Base-by-base conservation (phyloP, 2,329 filamentous ascomycete species). In the Cladophialophora chaetospira region DNA sequence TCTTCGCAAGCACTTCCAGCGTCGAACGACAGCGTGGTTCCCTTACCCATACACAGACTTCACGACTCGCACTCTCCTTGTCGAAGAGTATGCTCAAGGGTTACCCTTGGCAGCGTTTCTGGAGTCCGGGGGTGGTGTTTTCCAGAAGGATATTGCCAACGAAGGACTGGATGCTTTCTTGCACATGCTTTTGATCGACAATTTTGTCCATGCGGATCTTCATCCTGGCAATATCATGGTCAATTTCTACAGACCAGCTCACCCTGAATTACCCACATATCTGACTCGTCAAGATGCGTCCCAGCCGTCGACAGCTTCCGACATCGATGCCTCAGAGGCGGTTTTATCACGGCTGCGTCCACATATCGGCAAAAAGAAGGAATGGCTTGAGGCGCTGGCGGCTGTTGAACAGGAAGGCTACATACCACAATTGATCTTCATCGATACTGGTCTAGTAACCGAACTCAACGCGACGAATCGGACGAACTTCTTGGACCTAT, bases 171-270 rank as follows among this genome's bases (percentile, higher is more conserved):
- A 99, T 70, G 92, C 93, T 2, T 99, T 99, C 73, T 76, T 99
- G 47, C 90, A 92, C 67, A 99, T 99, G 94, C 78, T 99, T 13
- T 81, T 99, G 10, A 87, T 99, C 35, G 94, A 99, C 72, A 99
- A 99, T 71, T 99, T 99, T 71, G 87, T 97, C 23, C 94, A 99
- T 69, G 93, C 94, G 4, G 94, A 99, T 70, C 77, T 99, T 26
- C 94, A 99, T 70, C 94, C 94, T 0, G 94, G 94, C 23, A 99
- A 99, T 71, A 97, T 99, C 74, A 97, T 99, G 92, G 93, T 99
- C 44, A 91, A 95, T 62, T 99, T 99, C 77, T 97, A 97, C 74
- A 86, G 93, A 67, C 86, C 92, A 0, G 84, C 86, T 11, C 82
- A 87, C 60, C 82, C 93, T 0, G 83, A 88, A 46, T 77, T 79